Evolutionary conservation across 169 alveolate species (phyloP).

Genomic region (Plasmodium coatneyi): DNA sequence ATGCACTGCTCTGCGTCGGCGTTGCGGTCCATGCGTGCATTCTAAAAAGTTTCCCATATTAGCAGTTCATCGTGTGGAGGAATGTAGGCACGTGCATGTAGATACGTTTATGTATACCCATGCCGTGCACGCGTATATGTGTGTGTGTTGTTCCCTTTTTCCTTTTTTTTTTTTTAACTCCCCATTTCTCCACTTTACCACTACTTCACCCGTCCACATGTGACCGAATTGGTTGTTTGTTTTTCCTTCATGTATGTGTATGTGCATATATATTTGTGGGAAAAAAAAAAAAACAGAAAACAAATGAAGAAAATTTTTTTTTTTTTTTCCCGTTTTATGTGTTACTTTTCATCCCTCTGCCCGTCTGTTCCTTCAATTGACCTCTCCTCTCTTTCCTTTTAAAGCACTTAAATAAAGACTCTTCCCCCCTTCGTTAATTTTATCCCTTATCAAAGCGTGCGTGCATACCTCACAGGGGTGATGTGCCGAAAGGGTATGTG

Average conservation of each 20-base stretch:
- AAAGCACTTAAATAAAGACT: not conserved
- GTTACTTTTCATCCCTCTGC: not conserved
- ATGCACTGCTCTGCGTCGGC: not conserved
- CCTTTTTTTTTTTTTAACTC: not conserved
- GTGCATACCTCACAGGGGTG: too few species aligned
- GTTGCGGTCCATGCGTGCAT: not conserved
- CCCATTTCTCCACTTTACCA: not conserved
- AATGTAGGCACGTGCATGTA: not conserved
- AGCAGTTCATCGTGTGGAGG: not conserved
- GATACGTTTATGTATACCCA: not conserved
- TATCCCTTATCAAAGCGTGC: not conserved
- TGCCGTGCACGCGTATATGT: not conserved
- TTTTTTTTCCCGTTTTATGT: not conserved
- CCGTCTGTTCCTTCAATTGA: not conserved
- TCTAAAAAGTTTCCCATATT: too few species aligned
- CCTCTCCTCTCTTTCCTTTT: not conserved
- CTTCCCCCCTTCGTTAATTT: not conserved
- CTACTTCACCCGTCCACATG: not conserved
- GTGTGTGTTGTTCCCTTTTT: not conserved
- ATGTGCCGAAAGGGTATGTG: too few species aligned
- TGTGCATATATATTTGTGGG: conserved; percentile 4
- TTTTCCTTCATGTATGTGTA: conserved; percentile 1
- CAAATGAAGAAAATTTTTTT: not conserved
- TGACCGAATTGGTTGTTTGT: conserved; percentile 22
- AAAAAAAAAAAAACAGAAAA: not conserved